Conservation (phyloP, 2,329 filamentous ascomycete genomes). For the Coniochaeta ligniaria region DNA sequence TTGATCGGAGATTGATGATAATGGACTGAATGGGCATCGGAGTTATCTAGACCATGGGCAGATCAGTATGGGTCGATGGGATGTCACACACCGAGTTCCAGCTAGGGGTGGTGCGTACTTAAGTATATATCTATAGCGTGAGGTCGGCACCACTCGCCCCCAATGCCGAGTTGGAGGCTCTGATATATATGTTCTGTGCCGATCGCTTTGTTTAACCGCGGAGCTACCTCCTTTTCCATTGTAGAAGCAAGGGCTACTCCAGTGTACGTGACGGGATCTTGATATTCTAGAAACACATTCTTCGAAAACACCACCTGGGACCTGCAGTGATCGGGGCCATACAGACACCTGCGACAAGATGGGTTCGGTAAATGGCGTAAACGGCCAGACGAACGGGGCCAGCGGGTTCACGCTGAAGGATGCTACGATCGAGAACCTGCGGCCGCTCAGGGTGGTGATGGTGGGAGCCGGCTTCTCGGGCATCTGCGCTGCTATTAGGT, state of each 20-base stretch:
- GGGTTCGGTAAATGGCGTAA: background rate
- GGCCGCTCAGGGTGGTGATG: constrained; percentile 24
- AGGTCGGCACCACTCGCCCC: background rate
- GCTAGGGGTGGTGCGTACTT: background rate
- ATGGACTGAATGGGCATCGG: no score
- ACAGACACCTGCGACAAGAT: background rate
- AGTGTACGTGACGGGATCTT: background rate
- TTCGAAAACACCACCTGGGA: background rate
- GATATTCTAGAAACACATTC: background rate
- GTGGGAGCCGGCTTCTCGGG: constrained; percentile 26
- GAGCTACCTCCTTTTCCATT: background rate
- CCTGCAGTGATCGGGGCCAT: background rate
- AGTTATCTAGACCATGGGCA: no score
- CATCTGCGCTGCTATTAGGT: constrained; percentile 24
- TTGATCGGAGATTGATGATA: background rate
- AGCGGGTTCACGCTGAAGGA: constrained; percentile 17
- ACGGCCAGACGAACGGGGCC: constrained; percentile 2
- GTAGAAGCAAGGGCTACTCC: background rate
- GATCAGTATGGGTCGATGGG: background rate
- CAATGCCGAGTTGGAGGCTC: background rate
- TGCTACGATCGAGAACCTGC: constrained; percentile 21
- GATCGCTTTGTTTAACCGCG: background rate
- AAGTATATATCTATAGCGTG: background rate
- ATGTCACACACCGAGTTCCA: background rate
- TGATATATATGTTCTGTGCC: background rate